Conservation (phyloP, 768 basidiomycete genomes). For the Kondoa subrosea region DNA sequence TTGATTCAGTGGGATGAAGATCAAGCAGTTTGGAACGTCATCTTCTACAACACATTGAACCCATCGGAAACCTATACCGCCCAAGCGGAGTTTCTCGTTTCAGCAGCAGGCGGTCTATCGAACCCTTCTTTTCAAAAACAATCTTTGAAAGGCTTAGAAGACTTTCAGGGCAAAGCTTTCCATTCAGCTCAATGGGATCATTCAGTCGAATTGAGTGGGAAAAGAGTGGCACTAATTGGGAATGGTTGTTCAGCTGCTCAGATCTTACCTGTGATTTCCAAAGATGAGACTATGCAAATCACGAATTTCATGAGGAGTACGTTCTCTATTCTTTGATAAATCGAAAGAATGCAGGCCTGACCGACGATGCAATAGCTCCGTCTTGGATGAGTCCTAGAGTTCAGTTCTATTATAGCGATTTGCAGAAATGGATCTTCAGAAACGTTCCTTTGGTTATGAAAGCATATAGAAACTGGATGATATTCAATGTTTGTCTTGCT, state of each 20-base stretch:
- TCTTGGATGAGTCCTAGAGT: background rate
- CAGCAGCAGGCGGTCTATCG: background rate
- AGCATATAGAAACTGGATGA: background rate
- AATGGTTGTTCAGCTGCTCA: constrained; percentile 23
- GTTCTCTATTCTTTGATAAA: background rate
- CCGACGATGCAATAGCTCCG: background rate
- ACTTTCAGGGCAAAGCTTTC: constrained; percentile 43
- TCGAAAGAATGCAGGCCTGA: background rate
- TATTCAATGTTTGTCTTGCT: background rate
- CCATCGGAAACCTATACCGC: background rate
- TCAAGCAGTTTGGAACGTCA: background rate
- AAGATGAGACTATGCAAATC: background rate
- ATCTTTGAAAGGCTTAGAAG: background rate
- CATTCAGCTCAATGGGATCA: constrained; percentile 49
- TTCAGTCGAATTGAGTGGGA: constrained; percentile 25
- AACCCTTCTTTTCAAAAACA: background rate
- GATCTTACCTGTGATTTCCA: constrained; percentile 7
- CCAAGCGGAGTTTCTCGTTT: background rate
- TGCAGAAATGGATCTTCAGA: background rate
- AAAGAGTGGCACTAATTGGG: constrained; percentile 29
- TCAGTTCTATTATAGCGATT: background rate
- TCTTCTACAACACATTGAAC: background rate
- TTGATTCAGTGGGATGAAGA: background rate
- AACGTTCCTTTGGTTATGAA: background rate
- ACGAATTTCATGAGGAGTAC: background rate